Percentiles rank a stretch among this genome's conserved stretches.
These are phyloP conservation scores for Austroboletus eburneus DNA, from an alignment of 768 basidiomycete genomes.

Conservation along the genomic window DNA sequence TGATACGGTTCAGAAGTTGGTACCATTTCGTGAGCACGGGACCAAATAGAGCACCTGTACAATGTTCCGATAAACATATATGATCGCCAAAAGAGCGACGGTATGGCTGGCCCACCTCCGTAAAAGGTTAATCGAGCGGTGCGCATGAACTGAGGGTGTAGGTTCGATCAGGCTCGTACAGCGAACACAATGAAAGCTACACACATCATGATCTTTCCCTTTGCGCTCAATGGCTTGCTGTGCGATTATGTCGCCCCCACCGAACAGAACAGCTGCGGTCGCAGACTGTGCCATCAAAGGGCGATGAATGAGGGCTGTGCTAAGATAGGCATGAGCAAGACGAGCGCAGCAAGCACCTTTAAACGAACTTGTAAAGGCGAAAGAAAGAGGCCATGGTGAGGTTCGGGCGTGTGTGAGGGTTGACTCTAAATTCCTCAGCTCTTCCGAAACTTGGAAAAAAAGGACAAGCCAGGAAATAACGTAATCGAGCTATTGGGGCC, in stretches of 20 bases:
- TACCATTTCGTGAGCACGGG: conserved; percentile 85
- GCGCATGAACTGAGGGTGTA: conserved; percentile 46
- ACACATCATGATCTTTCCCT: conserved; percentile 72
- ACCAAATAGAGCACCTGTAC: conserved; percentile 65
- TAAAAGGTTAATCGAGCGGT: conserved; percentile 68
- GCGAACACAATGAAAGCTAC: conserved; percentile 19
- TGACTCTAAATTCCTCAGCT: too few relatives aligned
- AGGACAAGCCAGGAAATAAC: too few relatives aligned
- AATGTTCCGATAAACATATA: not conserved
- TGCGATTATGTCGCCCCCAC: conserved; percentile 75
- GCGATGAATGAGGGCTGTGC: conserved; percentile 54
- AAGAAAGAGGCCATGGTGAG: conserved; percentile 42
- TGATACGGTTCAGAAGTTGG: conserved; percentile 62
- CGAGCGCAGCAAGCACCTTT: not conserved
- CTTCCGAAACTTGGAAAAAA: too few relatives aligned
- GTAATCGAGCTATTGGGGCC: too few relatives aligned
- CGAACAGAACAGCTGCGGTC: conserved; percentile 66
- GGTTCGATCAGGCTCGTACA: not conserved
- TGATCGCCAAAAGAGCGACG: not conserved
- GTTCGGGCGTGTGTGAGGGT: not conserved
- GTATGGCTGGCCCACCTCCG: conserved; percentile 46
- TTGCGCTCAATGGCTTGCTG: conserved; percentile 79
- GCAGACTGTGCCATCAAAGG: conserved; percentile 61
- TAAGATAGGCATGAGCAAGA: conserved; percentile 26
- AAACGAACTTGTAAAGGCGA: conserved; percentile 39